Evolutionary conservation across 1,284 basidiomycete species (phyloP).

Genomic region (Blastosporella zonata): DNA sequence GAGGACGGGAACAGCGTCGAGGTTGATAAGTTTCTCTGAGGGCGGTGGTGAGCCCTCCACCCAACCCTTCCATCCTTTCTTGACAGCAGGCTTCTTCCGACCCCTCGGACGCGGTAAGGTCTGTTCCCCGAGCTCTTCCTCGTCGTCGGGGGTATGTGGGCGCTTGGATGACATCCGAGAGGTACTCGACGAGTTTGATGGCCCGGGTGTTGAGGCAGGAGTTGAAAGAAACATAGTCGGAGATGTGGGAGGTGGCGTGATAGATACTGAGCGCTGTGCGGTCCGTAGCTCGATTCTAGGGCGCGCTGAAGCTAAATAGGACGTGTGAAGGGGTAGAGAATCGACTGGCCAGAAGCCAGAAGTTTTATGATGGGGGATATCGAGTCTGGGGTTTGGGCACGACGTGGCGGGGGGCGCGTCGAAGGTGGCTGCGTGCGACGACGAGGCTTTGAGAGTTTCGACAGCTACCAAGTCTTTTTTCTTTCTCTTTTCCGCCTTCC

Average conservation of each 20-base stretch:
- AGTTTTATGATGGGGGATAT: conserved; percentile 28
- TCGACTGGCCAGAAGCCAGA: conserved; percentile 45
- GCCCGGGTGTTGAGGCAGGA: conserved; percentile 67
- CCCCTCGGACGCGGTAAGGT: conserved; percentile 28
- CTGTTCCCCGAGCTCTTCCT: conserved; percentile 35
- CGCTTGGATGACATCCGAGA: conserved; percentile 77
- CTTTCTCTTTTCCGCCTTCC: conserved; percentile 51
- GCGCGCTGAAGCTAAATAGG: conserved; percentile 32
- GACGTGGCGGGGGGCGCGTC: conserved; percentile 25
- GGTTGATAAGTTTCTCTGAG: conserved; percentile 75
- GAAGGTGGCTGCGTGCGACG: conserved; percentile 16
- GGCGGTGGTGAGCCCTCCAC: conserved; percentile 78
- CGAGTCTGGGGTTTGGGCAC: conserved; percentile 26
- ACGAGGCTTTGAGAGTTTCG: conserved; percentile 24
- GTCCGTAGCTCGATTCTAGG: conserved; percentile 67
- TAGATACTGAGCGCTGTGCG: conserved; percentile 64
- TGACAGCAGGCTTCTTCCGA: conserved; percentile 65
- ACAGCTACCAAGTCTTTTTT: conserved; percentile 39
- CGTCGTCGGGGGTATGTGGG: conserved; percentile 60
- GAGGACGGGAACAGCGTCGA: conserved; percentile 54
- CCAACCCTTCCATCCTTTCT: conserved; percentile 85
- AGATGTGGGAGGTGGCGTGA: conserved; percentile 64
- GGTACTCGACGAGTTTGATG: conserved; percentile 66
- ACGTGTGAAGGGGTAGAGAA: background rate
- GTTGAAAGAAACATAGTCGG: conserved; percentile 58